Conservation (phyloP, 2,329 filamentous ascomycete genomes). For the Stachybotrys echinatus region DNA sequence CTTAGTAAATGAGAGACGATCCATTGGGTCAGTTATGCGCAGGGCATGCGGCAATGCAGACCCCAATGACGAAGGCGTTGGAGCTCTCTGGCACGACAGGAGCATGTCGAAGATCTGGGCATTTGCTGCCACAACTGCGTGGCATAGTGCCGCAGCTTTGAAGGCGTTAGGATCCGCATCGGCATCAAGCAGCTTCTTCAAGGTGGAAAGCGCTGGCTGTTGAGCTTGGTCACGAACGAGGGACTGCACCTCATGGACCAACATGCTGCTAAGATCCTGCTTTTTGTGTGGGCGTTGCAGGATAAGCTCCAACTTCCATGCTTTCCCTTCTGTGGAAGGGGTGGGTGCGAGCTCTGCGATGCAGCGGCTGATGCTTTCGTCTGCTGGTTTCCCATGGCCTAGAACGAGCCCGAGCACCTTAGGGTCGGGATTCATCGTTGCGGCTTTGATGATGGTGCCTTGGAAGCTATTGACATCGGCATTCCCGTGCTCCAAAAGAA, state of each 20-base stretch:
- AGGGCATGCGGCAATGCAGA: conserved; percentile 47
- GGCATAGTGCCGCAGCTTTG: conserved; percentile 45
- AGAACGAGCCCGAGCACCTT: conserved; percentile 43
- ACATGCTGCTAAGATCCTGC: conserved; percentile 36
- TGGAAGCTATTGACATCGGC: conserved; percentile 47
- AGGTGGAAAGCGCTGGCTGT: conserved; percentile 34
- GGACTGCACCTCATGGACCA: conserved; percentile 46
- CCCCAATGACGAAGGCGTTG: conserved; percentile 38
- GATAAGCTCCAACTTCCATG: conserved; percentile 43
- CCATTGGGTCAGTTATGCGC: conserved; percentile 43
- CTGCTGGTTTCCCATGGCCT: conserved; percentile 37
- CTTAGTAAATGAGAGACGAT: conserved; percentile 45
- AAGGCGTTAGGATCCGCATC: conserved; percentile 51
- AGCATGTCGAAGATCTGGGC: conserved; percentile 43
- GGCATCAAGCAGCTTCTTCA: conserved; percentile 41
- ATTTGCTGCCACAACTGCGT: conserved; percentile 42
- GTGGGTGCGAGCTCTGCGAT: conserved; percentile 37
- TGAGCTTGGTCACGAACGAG: conserved; percentile 31
- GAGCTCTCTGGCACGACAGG: conserved; percentile 29
- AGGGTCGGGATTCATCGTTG: conserved; percentile 37
- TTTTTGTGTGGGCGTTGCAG: conserved; percentile 37
- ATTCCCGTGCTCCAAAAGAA: conserved; percentile 44
- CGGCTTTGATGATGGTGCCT: conserved; percentile 36
- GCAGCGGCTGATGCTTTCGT: conserved; percentile 35
- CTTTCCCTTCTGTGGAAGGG: conserved; percentile 39